phyloP scores from a whole-genome alignment of 2,329 filamentous ascomycete species.

The Claviceps capensis region DNA sequence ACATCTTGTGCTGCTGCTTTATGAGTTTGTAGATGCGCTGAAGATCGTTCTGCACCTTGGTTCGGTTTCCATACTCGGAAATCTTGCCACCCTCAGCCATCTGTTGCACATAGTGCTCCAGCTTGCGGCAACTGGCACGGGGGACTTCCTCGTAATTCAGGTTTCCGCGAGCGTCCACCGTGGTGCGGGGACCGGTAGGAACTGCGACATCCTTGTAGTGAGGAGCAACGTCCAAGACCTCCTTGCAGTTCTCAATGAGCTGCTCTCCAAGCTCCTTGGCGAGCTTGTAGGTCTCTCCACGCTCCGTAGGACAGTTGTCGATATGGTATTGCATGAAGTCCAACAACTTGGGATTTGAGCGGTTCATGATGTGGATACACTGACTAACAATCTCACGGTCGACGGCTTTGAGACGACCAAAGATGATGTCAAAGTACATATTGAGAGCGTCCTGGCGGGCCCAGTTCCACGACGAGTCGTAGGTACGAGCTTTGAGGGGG shows the following conservation, averaged over 20 bases:
- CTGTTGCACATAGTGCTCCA: constrained; percentile 95
- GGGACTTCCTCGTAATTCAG: constrained; percentile 84
- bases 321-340: constrained; percentile 99
- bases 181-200: constrained; percentile 83
- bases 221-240: constrained; percentile 69
- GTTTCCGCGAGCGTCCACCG: constrained; percentile 83
- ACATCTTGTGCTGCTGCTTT: constrained; percentile 94
- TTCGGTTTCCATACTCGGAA: constrained; percentile 94
- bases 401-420: constrained; percentile 80
- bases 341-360: constrained; percentile 85
- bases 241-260: constrained; percentile 94
- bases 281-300: constrained; percentile 95
- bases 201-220: constrained; percentile 93
- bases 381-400: constrained; percentile 97
- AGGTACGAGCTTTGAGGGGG: constrained; percentile 82
- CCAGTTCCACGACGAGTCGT: constrained; percentile 99
- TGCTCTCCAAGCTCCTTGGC: constrained; percentile 87
- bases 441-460: constrained; percentile 89
- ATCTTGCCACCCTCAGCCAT: constrained; percentile 99
- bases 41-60: constrained; percentile 94
- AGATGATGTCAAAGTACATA: constrained; percentile 99
- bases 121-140: constrained; percentile 79
- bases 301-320: constrained; percentile 92
- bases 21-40: constrained; percentile 96
- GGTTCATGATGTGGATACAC: constrained; percentile 98